Evolutionary conservation across 768 basidiomycete species (phyloP).

Genomic region (Lentinula raphanica): DNA sequence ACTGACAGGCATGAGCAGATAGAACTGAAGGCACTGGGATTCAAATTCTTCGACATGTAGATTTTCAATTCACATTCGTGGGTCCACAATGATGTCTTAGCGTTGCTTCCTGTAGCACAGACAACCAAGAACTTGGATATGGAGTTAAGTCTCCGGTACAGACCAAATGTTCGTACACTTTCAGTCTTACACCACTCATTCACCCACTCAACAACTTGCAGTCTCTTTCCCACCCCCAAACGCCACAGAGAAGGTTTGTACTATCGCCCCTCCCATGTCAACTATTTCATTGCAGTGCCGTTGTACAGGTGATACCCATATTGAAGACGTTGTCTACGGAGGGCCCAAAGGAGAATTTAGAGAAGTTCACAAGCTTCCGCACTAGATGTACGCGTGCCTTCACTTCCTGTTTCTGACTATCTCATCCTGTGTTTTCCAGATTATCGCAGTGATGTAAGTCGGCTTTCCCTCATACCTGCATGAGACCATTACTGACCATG

Average conservation of each 20-base stretch:
- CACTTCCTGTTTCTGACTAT: conserved; percentile 8
- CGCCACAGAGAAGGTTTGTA: conserved; percentile 44
- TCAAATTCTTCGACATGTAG: conserved; percentile 87
- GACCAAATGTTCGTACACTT: conserved; percentile 31
- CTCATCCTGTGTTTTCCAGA: conserved; percentile 34
- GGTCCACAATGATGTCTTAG: conserved; percentile 11
- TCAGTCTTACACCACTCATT: conserved; percentile 12
- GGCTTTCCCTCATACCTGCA: conserved; percentile 11
- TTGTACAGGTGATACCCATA: conserved; percentile 42
- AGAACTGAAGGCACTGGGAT: conserved; percentile 66
- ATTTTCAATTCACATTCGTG: conserved; percentile 13
- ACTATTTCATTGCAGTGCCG: neutral
- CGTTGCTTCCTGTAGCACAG: conserved; percentile 48
- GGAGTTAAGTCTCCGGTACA: conserved; percentile 30
- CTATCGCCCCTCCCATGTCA: neutral
- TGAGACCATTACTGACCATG: conserved; percentile 12
- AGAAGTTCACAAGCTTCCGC: conserved; percentile 64
- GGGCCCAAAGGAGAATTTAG: conserved; percentile 59
- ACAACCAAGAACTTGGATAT: conserved; percentile 57
- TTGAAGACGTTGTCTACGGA: conserved; percentile 62
- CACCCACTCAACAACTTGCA: conserved; percentile 21
- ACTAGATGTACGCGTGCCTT: conserved; percentile 56
- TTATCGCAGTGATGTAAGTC: conserved; percentile 67
- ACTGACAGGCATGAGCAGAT: conserved; percentile 43
- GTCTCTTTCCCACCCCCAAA: conserved; percentile 55